Base-by-base conservation (phyloP, 179 eudicot species). In the Corrigiola litoralis region DNA sequence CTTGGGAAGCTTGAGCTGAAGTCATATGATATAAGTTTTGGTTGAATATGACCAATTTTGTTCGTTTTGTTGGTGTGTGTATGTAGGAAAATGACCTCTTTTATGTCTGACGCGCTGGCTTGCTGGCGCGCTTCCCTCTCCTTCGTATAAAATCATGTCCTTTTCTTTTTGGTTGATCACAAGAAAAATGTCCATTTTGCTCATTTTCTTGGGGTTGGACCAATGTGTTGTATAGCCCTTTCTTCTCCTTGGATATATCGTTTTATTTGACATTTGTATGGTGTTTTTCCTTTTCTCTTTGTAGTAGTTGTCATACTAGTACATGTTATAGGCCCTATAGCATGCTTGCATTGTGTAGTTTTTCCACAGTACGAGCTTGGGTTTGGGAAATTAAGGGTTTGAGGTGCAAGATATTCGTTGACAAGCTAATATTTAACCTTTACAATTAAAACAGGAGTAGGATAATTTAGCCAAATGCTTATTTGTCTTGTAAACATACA, bases 41-140 rank as follows among this genome's bases (percentile, higher is more conserved):
- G 67, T 66, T 72, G 76, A 72, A 72, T 72, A 72, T 49, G 71
- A 72, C 58, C 71, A 72, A 9, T 58, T 51, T 52, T 40, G 61
- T 65, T 53, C n/a, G n/a, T n/a, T n/a, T n/a, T n/a, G n/a, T n/a
- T n/a, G n/a, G n/a, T 66, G 9, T 67, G 61, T 61, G 73, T 32
- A 61, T 61, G 61, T 69, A 33, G 28, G 73, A 69, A 61, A 69
- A 61, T n/a, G 73, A 61, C 73, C 13, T 6, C 2, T 65, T 49
- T 12, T 37, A n/a, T 66, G 71, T 50, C 59, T 7, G 33, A 71
- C 75, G 75, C 69, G 75, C 28, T 62, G 28, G 13, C 47, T 63
- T 65, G 61, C 61, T 66, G 52, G 23, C 53, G 54, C 53, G 23
- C 32, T 16, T 31, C 52, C 36, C 16, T 16, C 34, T 25, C 36